phyloP scores from a whole-genome alignment of 2,329 filamentous ascomycete genomes.

The Parasarocladium wereldwijsianum region DNA sequence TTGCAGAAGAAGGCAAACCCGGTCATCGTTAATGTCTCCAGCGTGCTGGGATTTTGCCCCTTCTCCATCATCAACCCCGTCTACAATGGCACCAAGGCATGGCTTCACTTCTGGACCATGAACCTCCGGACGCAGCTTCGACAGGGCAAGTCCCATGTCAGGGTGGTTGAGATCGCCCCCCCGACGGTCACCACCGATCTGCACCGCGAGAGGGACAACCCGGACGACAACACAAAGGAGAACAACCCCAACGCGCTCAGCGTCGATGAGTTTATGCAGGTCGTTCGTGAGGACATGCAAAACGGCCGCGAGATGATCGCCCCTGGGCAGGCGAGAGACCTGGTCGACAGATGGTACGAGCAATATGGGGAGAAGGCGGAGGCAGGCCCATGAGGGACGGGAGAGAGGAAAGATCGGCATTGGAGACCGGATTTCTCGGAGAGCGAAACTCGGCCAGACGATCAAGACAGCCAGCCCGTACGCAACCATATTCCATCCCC shows the following conservation, averaged over 20 bases:
- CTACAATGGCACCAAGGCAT: constrained; percentile 45
- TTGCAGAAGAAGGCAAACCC: constrained; percentile 25
- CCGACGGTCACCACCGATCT: constrained; percentile 39
- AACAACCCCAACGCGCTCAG: constrained; percentile 27
- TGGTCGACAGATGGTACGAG: constrained; percentile 29
- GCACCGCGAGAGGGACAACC: constrained; percentile 38
- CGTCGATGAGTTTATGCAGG: constrained; percentile 38
- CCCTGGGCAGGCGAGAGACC: constrained; percentile 23
- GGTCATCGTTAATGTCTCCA: constrained; percentile 38
- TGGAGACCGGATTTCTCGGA: no score
- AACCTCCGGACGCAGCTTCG: constrained; percentile 35
- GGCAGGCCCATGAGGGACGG: no score
- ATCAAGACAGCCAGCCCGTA: no score
- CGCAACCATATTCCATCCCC: no score
- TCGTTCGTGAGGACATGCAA: constrained; percentile 28
- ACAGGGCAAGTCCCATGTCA: constrained; percentile 21
- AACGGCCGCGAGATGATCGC: constrained; percentile 31
- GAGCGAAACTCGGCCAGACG: no score
- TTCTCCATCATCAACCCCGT: constrained; percentile 39
- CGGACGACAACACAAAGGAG: constrained; percentile 43
- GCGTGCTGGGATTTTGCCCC: constrained; percentile 36
- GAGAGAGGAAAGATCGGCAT: no score
- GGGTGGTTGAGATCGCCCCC: constrained; percentile 40
- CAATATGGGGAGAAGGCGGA: constrained; percentile 15
- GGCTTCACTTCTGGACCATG: constrained; percentile 41